Evolutionary conservation across 345 rosid species (phyloP), one percentile per base, ranked within the genome.

Genomic region (Gossypium australe): DNA sequence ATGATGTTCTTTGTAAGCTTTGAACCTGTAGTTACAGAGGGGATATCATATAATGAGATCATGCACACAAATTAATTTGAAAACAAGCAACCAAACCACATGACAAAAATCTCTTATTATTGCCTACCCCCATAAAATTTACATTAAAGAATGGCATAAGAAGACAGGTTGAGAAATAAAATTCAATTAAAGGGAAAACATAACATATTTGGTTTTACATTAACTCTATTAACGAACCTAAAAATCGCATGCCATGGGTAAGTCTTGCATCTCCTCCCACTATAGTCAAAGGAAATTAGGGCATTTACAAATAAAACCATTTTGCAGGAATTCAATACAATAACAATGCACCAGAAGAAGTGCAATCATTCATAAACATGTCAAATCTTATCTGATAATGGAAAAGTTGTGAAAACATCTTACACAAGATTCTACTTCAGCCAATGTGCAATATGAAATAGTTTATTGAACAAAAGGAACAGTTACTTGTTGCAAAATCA

Each of bases 1-100:
- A 84, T 2, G 94, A 82, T 67, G 93, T 76, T 85, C 98, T 88
- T 64, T 87, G 84, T 72, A 95, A 82, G 85, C 78, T 85, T 78
- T 88, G 94, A 75, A 88, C 91, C 93, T 90, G 86, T 18, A 78
- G 62, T 80, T 71, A 59, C 29, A 71, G 65, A 80, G 43, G 20
- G 43, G 56, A 56, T 69, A 55, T 45, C 10, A 45, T 48, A 78
- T 53, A 48, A 61, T 78, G 12, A 41, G 59, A 66, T 48, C 64
- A 69, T 20, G 67, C 16, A 58, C 48, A 76, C 9, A 59, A 72
- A 65, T 22, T 20, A 78, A 22, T 27, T 7, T 4, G 10, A 74
- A 74, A 41, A 27, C 16, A n/a, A 38, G 27, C 51, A 57, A 12
- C 16, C 64, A 77, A 47, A 10, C 34, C 20, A 60, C 56, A 77